Evolutionary conservation across 2,329 filamentous ascomycete species (phyloP), one percentile per base, ranked within the genome.

Genomic region (Alternaria arborescens): DNA sequence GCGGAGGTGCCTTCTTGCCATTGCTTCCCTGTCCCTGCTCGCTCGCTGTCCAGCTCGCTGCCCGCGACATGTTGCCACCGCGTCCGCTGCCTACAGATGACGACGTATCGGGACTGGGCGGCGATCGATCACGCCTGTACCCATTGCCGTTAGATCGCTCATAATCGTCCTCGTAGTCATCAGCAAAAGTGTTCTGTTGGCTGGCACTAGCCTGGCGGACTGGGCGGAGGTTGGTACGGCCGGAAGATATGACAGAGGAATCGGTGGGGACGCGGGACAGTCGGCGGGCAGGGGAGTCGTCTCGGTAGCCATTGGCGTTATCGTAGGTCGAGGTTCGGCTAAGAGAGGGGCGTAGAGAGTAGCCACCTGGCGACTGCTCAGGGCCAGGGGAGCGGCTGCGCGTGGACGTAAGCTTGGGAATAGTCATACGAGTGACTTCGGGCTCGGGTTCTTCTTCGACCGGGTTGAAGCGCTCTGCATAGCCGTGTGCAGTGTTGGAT

Each of bases 401-500:
- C 20, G 51, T 47, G 52, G 81, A 53, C 75, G 79, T 72, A 65
- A 80, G 67, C 70, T 71, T 79, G 61, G 63, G 78, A 65, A 71
- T 81, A 75, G 71, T 71, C 74, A 82, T 80, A 67, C 87, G 84
- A 44, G 80, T 76, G 51, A 85, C 82, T 26, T 84, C 81, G 22
- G 79, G 78, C 18, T 82, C 78, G 22, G 84, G 80, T 65, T 89
- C 86, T 67, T 89, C 86, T 68, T 88, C 85, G 56, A 82, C 81
- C 8, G 83, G 80, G 58, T 84, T 84, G 75, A 85, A 86, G 61
- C 87, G 85, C 59, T 89, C 87, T 60, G 81, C 82, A 74, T 87
- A 88, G 28, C 87, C 88, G 73, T 88, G 86, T 22, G 87, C 86
- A 12, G 88, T 90, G 71, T 87, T 88, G 46, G 87, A 88, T 52